Percentiles rank a stretch among this genome's conserved stretches.
These are phyloP conservation scores for Grifola frondosa DNA, from an alignment of 1,284 basidiomycete species.

Conservation along the genomic window DNA sequence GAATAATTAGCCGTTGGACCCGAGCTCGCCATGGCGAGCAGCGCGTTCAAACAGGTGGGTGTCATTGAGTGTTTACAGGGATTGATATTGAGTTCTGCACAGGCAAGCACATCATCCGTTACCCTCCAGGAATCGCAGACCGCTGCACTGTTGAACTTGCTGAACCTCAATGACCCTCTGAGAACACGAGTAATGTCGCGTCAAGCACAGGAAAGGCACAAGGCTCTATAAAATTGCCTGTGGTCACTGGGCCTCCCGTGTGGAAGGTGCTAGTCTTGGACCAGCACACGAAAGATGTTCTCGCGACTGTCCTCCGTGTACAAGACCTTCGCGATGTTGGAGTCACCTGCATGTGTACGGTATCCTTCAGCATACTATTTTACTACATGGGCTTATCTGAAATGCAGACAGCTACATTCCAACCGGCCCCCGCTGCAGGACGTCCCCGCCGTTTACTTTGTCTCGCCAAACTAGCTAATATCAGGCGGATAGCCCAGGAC, in stretches of 20 bases:
- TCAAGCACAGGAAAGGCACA: constrained; percentile 38
- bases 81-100: constrained; percentile 1
- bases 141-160: constrained; percentile 59
- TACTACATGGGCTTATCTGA: constrained; percentile 2
- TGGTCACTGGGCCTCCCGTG: constrained; percentile 72
- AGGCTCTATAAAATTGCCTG: constrained; percentile 42
- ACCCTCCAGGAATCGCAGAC: constrained; percentile 84
- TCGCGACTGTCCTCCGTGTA: constrained; percentile 93
- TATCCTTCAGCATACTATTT: neutral
- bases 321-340: constrained; percentile 96
- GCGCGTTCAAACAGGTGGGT: constrained; percentile 53
- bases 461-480: constrained; percentile 85
- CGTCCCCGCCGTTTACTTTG: constrained; percentile 97
- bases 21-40: constrained; percentile 49
- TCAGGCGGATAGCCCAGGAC: constrained; percentile 88
- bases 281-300: constrained; percentile 92
- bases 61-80: neutral
- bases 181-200: constrained; percentile 33
- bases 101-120: constrained; percentile 30
- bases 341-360: constrained; percentile 95
- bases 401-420: constrained; percentile 83
- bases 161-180: constrained; percentile 36
- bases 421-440: constrained; percentile 88
- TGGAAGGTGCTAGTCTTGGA: constrained; percentile 98
- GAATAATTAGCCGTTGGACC: too few relatives aligned